Evolutionary conservation across 768 basidiomycete genomes (phyloP).

Genomic region (Xerocomellus dryophilus): DNA sequence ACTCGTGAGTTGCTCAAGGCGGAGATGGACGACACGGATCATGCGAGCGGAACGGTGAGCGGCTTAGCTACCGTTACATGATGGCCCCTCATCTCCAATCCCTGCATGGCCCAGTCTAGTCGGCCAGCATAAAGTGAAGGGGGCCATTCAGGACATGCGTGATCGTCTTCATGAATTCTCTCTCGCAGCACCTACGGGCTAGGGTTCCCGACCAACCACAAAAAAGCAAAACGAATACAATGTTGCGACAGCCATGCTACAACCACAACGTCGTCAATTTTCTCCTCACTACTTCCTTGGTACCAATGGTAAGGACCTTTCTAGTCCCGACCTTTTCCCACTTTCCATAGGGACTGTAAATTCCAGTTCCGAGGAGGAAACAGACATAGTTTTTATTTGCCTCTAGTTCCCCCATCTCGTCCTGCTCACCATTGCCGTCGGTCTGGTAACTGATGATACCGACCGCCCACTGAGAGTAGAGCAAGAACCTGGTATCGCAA

Average conservation of each 20-base stretch:
- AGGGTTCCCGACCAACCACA: too few relatives aligned
- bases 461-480: constrained; percentile 5
- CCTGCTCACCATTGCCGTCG: not conserved
- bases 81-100: too few relatives aligned
- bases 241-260: not conserved
- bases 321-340: constrained; percentile 7
- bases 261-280: constrained; percentile 1
- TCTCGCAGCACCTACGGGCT: too few relatives aligned
- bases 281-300: constrained; percentile 2
- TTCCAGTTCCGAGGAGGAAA: constrained; percentile 5
- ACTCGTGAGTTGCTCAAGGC: too few relatives aligned
- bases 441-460: constrained; percentile 10
- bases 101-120: too few relatives aligned
- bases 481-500: constrained; percentile 4
- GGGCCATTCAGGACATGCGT: too few relatives aligned
- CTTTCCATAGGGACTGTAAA: constrained; percentile 5
- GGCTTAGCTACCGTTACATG: too few relatives aligned
- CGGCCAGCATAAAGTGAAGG: too few relatives aligned
- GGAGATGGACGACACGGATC: too few relatives aligned
- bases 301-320: constrained; percentile 1
- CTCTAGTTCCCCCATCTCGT: not conserved
- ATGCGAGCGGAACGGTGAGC: too few relatives aligned
- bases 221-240: not conserved
- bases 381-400: not conserved
- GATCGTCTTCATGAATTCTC: too few relatives aligned